phyloP scores from a whole-genome alignment of 2,329 filamentous ascomycete species.

The Colletotrichum sp. region DNA sequence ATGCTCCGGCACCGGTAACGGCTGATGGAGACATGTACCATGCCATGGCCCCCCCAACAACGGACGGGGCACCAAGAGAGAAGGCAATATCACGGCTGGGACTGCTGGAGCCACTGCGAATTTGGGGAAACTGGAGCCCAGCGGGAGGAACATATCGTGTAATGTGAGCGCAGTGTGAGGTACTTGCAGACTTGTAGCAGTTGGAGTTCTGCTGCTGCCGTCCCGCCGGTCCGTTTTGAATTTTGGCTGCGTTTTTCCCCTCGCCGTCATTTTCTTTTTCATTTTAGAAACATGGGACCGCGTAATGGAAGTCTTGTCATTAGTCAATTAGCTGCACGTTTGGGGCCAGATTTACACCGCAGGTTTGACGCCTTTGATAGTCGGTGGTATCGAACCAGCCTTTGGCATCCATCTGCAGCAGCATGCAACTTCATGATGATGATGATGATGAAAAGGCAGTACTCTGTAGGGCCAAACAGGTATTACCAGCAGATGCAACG shows the following conservation, averaged over 20 bases:
- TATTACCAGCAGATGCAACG: neutral
- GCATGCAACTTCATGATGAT: neutral
- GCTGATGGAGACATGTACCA: neutral
- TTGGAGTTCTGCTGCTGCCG: too few relatives aligned
- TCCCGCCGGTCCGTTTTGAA: neutral
- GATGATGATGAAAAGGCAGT: neutral
- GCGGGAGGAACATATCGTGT: neutral
- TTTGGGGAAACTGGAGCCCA: neutral
- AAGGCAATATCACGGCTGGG: neutral
- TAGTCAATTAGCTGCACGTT: neutral
- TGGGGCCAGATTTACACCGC: neutral
- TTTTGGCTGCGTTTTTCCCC: neutral
- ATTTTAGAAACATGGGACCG: neutral
- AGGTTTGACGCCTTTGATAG: neutral
- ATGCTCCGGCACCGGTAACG: neutral
- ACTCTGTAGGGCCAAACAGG: neutral
- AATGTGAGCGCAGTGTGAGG: neutral
- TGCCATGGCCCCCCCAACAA: neutral
- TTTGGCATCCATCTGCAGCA: neutral
- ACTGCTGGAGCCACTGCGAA: neutral
- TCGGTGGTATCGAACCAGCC: neutral
- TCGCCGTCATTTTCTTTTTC: neutral
- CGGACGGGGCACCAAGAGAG: neutral
- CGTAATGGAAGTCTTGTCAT: slow-evolving; percentile 3
- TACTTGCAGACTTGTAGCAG: neutral